phyloP scores from a whole-genome alignment of 495 filamentous ascomycete species.

The Penicillium soppii region DNA sequence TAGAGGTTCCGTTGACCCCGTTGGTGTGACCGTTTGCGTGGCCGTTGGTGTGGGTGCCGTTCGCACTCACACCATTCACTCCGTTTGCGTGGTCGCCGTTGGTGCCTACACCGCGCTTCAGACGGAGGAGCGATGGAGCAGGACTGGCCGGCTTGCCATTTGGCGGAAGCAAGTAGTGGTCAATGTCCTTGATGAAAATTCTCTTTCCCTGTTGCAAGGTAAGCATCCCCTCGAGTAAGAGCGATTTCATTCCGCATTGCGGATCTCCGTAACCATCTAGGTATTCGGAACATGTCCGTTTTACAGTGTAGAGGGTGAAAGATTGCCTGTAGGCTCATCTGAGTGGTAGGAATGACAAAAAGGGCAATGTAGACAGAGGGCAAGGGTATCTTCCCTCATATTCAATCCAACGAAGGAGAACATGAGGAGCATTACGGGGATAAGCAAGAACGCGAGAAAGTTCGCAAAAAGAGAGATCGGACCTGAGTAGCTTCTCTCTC shows the following conservation, averaged over 20 bases:
- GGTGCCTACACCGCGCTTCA: constrained; percentile 60
- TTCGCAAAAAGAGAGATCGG: constrained; percentile 38
- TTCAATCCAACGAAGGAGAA: constrained; percentile 15
- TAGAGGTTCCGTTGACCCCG: constrained; percentile 13
- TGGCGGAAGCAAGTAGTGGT: constrained; percentile 83
- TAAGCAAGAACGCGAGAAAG: constrained; percentile 11
- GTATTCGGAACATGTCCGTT: not conserved
- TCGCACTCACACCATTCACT: constrained; percentile 24
- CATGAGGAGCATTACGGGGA: not conserved
- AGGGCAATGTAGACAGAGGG: not conserved
- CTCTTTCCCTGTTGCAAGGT: constrained; percentile 60
- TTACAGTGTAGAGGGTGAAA: not conserved
- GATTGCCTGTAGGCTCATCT: not conserved
- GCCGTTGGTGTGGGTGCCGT: constrained; percentile 30
- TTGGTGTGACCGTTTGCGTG: constrained; percentile 16
- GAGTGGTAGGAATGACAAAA: not conserved
- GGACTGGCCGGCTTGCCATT: constrained; percentile 62
- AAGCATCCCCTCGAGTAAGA: constrained; percentile 29
- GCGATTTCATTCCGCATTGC: not conserved
- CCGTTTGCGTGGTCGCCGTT: constrained; percentile 26
- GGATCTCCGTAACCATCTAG: not conserved
- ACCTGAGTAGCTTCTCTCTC: constrained; percentile 66
- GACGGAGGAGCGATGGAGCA: constrained; percentile 68
- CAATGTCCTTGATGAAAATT: constrained; percentile 97
- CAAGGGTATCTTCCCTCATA: constrained; percentile 5